These are phyloP conservation scores for Thalassiosira livingstoniorum DNA, from an alignment of 352 stramenopile species.

Conservation along the genomic window DNA sequence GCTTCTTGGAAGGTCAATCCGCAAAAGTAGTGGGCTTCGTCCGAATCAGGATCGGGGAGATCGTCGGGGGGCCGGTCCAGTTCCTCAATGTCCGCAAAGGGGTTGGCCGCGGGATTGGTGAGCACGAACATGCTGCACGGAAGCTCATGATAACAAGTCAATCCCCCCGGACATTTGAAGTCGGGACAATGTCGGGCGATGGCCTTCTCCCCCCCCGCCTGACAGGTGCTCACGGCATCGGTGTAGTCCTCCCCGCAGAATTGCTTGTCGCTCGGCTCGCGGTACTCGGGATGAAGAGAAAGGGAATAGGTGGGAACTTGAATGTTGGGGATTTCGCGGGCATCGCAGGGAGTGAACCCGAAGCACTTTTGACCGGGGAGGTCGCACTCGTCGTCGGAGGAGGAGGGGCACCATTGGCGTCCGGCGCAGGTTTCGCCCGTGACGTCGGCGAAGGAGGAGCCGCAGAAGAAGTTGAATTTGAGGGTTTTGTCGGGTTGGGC, in stretches of 20 bases:
- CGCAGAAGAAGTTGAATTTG: slow-evolving; percentile 71
- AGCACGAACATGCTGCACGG: slow-evolving; percentile 62
- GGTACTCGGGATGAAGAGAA: slow-evolving; percentile 35
- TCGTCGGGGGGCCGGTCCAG: slow-evolving; percentile 12
- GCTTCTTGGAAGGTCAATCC: slow-evolving; percentile 53
- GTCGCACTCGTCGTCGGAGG: slow-evolving; percentile 61
- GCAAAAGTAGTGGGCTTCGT: slow-evolving; percentile 54
- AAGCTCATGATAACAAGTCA: slow-evolving; percentile 64
- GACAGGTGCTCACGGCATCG: slow-evolving; percentile 41
- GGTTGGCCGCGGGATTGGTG: slow-evolving; percentile 41
- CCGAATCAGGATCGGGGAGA: slow-evolving; percentile 48
- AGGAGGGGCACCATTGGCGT: slow-evolving; percentile 64
- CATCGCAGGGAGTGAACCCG: slow-evolving; percentile 67
- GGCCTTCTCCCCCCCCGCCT: slow-evolving; percentile 39
- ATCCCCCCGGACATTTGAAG: slow-evolving; percentile 30
- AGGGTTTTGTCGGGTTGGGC: slow-evolving; percentile 10
- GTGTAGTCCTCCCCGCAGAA: slow-evolving; percentile 58
- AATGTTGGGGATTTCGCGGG: slow-evolving; percentile 38
- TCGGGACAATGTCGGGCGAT: slow-evolving; percentile 54
- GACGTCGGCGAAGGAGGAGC: slow-evolving; percentile 65
- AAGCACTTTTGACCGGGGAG: slow-evolving; percentile 64
- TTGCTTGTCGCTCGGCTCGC: slow-evolving; percentile 62
- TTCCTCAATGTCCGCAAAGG: slow-evolving; percentile 31
- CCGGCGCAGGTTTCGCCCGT: slow-evolving; percentile 57
- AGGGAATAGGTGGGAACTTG: slow-evolving; percentile 58